phyloP scores from a whole-genome alignment of 352 stramenopile genomes.

The Blastocystis sp. region DNA sequence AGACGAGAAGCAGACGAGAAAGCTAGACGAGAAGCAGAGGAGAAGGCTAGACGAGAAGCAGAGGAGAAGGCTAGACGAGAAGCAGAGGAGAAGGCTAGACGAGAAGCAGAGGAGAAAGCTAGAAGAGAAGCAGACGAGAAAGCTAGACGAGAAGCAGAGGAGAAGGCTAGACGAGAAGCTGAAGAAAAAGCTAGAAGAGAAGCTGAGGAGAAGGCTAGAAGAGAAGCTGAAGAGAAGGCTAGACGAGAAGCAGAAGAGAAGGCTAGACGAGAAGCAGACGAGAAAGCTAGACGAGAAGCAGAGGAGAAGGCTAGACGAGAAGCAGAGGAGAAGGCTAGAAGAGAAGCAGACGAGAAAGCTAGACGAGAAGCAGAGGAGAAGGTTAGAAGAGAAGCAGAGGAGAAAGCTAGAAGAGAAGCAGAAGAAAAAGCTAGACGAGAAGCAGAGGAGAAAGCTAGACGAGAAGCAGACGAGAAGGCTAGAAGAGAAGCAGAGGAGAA shows the following conservation, averaged over 20 bases:
- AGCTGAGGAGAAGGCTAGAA: neutral
- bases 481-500: neutral
- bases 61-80: neutral
- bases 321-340: neutral
- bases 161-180: neutral
- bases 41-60: neutral
- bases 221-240: neutral
- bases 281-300: neutral
- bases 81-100: neutral
- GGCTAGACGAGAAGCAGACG: neutral
- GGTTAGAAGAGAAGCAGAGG: neutral
- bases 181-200: neutral
- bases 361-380: neutral
- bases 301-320: neutral
- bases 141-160: constrained; percentile 5
- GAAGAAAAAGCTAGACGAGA: neutral
- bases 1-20: constrained; percentile 12
- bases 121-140: no score
- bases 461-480: neutral
- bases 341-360: neutral
- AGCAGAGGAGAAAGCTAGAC: neutral
- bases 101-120: neutral
- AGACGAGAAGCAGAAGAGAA: no score
- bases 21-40: no score
- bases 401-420: neutral